Evolutionary conservation across 129 eudicot species (phyloP), one percentile per base, ranked within the genome.

Genomic region (Deinandra increscens): DNA sequence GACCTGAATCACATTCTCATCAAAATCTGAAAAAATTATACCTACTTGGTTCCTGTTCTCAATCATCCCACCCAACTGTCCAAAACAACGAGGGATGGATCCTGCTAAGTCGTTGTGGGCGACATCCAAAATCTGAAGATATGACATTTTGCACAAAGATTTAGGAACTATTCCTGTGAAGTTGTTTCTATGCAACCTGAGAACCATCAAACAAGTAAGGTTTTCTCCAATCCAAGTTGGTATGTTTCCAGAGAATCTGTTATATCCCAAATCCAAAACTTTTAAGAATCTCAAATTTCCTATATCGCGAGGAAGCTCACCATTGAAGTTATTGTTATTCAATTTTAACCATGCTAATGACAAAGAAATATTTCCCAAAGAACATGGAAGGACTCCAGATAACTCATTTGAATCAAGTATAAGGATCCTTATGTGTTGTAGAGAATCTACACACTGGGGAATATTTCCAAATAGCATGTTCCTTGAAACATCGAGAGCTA

Each of bases 371-470:
- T 56, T 56, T 11, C 38, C 62, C 5, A 56, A 56, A 26, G 62
- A 56, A 56, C 38, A 11, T 56, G 62, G 62, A 20, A 56, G 62
- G 9, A 56, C 62, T 26, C 62, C 62, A 26, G 38, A 56, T 17
- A 56, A 23, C 62, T 6, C 9, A 26, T 56, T 56, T 4, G 62
- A 56, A 26, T 6, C 11, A 11, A 56, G 62, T 56, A 56, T 4
- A 1, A 0, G 17, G 10, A 1, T 12, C 0, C 8, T 0, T 17
- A 56, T 11, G 2, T 11, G 9, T 26, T 56, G 37, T 23, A 26
- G 62, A 56, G 23, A 11, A 37, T 26, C 9, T 3, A 56, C 0
- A 56, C 62, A 56, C 0, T 56, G 17, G 0, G 62, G 62, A 56
- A 56, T 56, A 4, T 56, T 55, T 56, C 38, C 62, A 11, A 18